These are phyloP conservation scores for Fonsecaea multimorphosa DNA, from an alignment of 2,329 filamentous ascomycete genomes.

Conservation along the genomic window DNA sequence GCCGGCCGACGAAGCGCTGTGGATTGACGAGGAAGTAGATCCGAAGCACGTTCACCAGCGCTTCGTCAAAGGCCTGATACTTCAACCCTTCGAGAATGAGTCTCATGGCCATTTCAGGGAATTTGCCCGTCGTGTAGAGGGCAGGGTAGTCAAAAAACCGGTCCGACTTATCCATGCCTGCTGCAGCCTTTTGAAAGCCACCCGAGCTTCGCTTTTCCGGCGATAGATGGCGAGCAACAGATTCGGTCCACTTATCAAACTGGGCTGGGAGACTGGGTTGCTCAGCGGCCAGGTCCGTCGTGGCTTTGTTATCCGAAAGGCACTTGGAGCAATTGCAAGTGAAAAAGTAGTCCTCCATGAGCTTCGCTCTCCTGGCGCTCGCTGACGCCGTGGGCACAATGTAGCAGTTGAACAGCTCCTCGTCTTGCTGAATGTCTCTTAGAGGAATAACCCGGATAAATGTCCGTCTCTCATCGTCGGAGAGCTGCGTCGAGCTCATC, in stretches of 20 bases:
- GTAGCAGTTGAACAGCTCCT: constrained; percentile 68
- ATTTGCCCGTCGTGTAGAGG: constrained; percentile 25
- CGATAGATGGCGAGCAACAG: constrained; percentile 9
- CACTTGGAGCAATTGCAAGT: constrained; percentile 56
- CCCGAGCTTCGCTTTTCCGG: neutral
- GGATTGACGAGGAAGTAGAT: constrained; percentile 29
- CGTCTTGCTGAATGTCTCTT: constrained; percentile 57
- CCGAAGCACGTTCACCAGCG: constrained; percentile 25
- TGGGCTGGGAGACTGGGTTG: constrained; percentile 15
- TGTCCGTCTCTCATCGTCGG: constrained; percentile 16
- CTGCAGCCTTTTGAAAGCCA: constrained; percentile 3
- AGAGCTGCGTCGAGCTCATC: constrained; percentile 40
- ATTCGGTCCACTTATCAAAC: constrained; percentile 22
- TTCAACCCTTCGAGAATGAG: constrained; percentile 19
- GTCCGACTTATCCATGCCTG: constrained; percentile 17
- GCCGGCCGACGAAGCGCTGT: constrained; percentile 19
- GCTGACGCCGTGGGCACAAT: constrained; percentile 61
- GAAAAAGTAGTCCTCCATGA: constrained; percentile 64
- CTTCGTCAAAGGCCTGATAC: constrained; percentile 18
- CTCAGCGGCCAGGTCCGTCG: constrained; percentile 8
- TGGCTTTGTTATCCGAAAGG: constrained; percentile 16
- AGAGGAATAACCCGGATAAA: constrained; percentile 41
- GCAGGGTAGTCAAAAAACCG: constrained; percentile 22
- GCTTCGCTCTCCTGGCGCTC: constrained; percentile 57
- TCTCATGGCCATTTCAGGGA: constrained; percentile 20